phyloP scores from a whole-genome alignment of 495 filamentous ascomycete species.

The Penicillium odoratum region DNA sequence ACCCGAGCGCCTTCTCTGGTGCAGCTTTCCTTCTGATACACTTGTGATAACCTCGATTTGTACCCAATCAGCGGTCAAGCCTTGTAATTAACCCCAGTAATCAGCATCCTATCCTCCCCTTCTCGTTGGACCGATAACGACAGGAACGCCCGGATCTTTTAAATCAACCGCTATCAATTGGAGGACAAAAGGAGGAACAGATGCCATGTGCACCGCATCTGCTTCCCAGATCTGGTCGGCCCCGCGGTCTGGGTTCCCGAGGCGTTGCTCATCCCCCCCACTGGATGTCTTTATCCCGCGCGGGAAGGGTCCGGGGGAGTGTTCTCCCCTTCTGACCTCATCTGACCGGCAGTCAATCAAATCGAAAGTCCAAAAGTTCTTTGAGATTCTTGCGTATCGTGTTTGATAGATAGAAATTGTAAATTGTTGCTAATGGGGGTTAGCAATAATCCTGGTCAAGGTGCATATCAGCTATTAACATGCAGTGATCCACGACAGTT shows the following conservation, averaged over 20 bases:
- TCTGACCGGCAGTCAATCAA: not conserved
- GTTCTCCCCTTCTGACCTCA: constrained; percentile 7
- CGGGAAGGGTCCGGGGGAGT: constrained; percentile 22
- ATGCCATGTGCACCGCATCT: constrained; percentile 6
- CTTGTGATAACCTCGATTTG: constrained; percentile 12
- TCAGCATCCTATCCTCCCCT: constrained; percentile 21
- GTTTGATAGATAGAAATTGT: not conserved
- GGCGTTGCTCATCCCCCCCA: constrained; percentile 8
- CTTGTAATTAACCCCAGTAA: constrained; percentile 25
- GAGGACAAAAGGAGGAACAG: not conserved
- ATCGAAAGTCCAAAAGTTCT: no score
- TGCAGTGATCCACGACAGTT: constrained; percentile 1
- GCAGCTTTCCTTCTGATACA: constrained; percentile 1
- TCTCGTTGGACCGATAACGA: constrained; percentile 35
- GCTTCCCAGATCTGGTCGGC: constrained; percentile 14
- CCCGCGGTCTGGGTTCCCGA: constrained; percentile 7
- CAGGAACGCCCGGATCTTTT: constrained; percentile 5
- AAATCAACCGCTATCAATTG: constrained; percentile 19
- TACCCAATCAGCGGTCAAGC: constrained; percentile 23
- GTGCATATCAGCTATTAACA: constrained; percentile 23
- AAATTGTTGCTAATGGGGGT: constrained; percentile 18
- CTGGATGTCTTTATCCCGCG: constrained; percentile 10
- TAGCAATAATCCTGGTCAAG: constrained; percentile 13
- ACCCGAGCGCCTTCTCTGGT: constrained; percentile 1
- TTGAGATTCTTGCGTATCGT: not conserved